Conservation (phyloP, 192 early-diverging fungal species). For the Phlyctochytrium arcticum region DNA sequence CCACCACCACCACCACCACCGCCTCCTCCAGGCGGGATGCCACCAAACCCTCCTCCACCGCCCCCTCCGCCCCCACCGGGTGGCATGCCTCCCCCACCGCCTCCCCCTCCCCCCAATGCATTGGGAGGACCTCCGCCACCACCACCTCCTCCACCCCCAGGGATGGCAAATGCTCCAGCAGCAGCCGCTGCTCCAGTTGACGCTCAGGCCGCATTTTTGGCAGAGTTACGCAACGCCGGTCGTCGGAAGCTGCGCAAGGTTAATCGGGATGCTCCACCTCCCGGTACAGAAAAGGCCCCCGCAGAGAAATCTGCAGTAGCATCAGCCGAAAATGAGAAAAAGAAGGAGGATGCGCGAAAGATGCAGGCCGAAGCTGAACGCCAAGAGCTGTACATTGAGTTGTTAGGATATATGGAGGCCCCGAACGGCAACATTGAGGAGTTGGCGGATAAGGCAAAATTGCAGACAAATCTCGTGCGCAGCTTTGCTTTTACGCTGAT, state of each 20-base stretch:
- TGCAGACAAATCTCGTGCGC: constrained; percentile 31
- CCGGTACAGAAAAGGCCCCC: constrained; percentile 5
- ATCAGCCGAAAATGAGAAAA: constrained; percentile 18
- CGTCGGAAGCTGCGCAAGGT: constrained; percentile 28
- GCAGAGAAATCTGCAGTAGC: constrained; percentile 3
- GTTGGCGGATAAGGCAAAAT: constrained; percentile 27
- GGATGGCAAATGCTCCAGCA: constrained; percentile 7
- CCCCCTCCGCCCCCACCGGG: constrained; percentile 34
- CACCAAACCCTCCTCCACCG: constrained; percentile 31
- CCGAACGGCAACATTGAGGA: constrained; percentile 47
- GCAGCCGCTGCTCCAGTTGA: constrained; percentile 28
- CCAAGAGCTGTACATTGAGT: constrained; percentile 44
- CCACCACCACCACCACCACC: constrained; percentile 4
- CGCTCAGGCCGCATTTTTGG: constrained; percentile 22
- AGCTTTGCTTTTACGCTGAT: constrained; percentile 46
- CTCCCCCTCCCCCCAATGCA: constrained; percentile 29
- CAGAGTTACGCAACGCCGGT: constrained; percentile 25
- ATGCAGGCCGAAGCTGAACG: constrained; percentile 26
- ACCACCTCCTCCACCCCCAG: constrained; percentile 34
- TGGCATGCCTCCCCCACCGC: constrained; percentile 26
- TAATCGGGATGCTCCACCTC: constrained; percentile 1
- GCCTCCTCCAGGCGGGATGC: not conserved
- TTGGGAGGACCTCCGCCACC: constrained; percentile 31
- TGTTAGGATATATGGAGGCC: constrained; percentile 51
- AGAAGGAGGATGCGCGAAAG: constrained; percentile 7